These are phyloP conservation scores for Neocucurbitaria cava DNA, from an alignment of 2,329 filamentous ascomycete genomes.

Conservation along the genomic window DNA sequence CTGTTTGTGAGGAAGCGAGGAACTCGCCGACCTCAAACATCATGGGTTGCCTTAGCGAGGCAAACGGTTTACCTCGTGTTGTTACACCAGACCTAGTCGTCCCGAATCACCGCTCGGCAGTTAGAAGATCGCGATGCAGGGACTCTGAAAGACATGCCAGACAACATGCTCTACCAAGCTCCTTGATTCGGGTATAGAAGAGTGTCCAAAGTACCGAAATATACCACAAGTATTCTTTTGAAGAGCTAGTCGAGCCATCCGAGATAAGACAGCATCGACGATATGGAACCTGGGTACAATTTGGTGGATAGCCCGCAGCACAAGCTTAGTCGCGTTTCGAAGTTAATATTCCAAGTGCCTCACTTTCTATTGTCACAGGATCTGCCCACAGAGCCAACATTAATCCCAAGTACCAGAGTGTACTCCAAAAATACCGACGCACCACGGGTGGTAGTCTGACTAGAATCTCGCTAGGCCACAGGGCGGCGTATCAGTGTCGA, in stretches of 20 bases:
- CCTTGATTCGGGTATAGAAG: not conserved
- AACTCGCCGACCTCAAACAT: not conserved
- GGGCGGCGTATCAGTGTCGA: slow-evolving; percentile 29
- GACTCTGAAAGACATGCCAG: no score
- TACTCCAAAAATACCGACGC: slow-evolving; percentile 11
- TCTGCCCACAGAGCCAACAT: no score
- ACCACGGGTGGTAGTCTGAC: no score
- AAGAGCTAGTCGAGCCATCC: no score
- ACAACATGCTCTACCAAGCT: not conserved
- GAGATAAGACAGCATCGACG: no score
- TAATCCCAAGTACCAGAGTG: slow-evolving; percentile 33
- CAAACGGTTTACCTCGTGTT: not conserved
- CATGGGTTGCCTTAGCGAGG: not conserved
- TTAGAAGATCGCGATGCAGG: not conserved
- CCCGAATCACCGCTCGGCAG: not conserved
- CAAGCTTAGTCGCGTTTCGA: not conserved
- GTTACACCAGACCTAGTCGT: not conserved
- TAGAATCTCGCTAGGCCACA: slow-evolving; percentile 28
- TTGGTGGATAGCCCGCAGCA: not conserved
- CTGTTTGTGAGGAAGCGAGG: not conserved
- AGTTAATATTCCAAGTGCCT: slow-evolving; percentile 16
- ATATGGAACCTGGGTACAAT: not conserved
- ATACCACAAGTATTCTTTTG: no score
- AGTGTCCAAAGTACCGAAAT: no score
- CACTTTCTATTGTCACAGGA: slow-evolving; percentile 30